Evolutionary conservation across 208 protist genomes (phyloP), one percentile per base, ranked within the genome.

Genomic region (Spongospora subterranea): DNA sequence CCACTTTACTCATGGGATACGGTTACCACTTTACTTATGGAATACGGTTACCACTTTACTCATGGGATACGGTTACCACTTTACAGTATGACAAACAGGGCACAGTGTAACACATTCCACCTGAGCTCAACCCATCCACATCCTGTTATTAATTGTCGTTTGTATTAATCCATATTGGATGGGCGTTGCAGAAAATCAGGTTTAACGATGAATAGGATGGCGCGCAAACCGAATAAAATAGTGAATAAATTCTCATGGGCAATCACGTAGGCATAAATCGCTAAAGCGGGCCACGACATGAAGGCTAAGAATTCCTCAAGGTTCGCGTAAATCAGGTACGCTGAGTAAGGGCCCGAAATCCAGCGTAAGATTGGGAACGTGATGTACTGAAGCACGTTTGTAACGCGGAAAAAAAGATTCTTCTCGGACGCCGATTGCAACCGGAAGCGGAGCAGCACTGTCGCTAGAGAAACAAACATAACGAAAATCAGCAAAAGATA

Each of bases 351-450:
- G 6, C 71, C 71, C 6, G 71, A 82, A 6, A 82, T 6, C 71
- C 71, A 82, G n/a, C 71, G 71, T 45, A 82, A 43, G 17, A 82
- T 6, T 20, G 71, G 71, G 71, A 82, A 82, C 17, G 71, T 45
- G n/a, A 82, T 82, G 35, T 82, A 82, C 71, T 82, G 71, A 20
- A 82, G 17, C 6, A n/a, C 71, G 71, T 82, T 43, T 20, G 35
- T n/a, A n/a, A 82, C 35, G 6, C 71, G 71, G 71, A 40, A 82
- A 13, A 82, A 6, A n/a, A 6, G 71, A 43, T n/a, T 82, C 71
- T 82, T 82, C n/a, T 82, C 71, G 35, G 71, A 45, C 11, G 71
- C 71, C 35, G 71, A 39, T n/a, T 82, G 6, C 17, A 82, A 43
- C 6, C 17, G 6, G 17, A 82, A 82, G 11, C 71, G 6, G 11